Evolutionary conservation across 2,329 filamentous ascomycete species (phyloP).

Genomic region (Fusarium multiceps): DNA sequence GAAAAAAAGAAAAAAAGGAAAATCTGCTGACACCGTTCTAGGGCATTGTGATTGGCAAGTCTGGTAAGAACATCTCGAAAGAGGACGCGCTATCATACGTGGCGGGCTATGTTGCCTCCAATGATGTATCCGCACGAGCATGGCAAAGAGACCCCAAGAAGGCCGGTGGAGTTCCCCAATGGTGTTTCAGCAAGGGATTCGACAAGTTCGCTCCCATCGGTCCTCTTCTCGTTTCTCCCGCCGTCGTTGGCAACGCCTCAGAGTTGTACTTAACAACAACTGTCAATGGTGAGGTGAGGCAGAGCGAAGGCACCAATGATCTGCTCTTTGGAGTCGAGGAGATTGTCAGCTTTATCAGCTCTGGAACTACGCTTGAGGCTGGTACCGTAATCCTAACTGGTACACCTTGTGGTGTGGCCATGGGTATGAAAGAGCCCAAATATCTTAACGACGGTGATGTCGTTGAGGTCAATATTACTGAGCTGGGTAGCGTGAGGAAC

Average conservation of each 20-base stretch:
- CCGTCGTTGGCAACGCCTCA: conserved; percentile 46
- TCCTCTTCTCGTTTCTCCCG: conserved; percentile 55
- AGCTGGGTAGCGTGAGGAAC: conserved; percentile 51
- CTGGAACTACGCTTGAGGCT: conserved; percentile 61
- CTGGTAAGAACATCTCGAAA: conserved; percentile 62
- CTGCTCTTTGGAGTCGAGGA: conserved; percentile 62
- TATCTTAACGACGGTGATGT: conserved; percentile 57
- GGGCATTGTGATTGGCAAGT: conserved; percentile 64
- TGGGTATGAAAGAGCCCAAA: conserved; percentile 57
- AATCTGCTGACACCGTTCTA: not conserved
- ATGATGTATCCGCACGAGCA: conserved; percentile 66
- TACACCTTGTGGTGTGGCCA: conserved; percentile 60
- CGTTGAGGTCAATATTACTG: conserved; percentile 56
- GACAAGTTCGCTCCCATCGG: conserved; percentile 68
- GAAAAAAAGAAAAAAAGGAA: too few relatives aligned
- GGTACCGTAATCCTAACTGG: conserved; percentile 64
- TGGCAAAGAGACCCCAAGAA: conserved; percentile 63
- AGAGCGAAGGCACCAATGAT: conserved; percentile 60
- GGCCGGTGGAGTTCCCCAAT: conserved; percentile 58
- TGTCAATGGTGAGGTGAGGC: conserved; percentile 63
- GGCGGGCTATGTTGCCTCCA: conserved; percentile 58
- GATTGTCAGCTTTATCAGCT: conserved; percentile 60
- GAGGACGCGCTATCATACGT: conserved; percentile 59
- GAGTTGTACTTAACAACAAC: conserved; percentile 50
- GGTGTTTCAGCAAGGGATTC: conserved; percentile 66